Percentiles rank a stretch among this genome's conserved stretches.
Evolutionary conservation across 208 protist species (phyloP).

Genomic region (Trypanosoma theileri): DNA sequence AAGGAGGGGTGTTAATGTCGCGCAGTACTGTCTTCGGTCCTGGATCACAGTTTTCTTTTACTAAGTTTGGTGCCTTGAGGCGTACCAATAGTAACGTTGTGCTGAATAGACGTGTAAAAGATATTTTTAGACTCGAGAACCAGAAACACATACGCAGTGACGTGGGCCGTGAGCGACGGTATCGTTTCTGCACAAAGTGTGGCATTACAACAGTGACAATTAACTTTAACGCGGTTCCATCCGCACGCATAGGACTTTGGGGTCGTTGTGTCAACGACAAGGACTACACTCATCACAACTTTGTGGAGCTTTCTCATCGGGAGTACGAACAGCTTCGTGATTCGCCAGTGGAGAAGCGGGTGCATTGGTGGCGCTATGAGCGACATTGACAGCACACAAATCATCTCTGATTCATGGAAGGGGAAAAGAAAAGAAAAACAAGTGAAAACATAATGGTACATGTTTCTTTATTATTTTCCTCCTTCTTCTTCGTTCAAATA

Average conservation of each 20-base stretch:
- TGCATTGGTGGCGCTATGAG: conserved; percentile 86
- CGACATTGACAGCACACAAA: conserved; percentile 1
- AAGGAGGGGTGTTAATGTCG: conserved; percentile 62
- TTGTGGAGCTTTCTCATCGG: conserved; percentile 62
- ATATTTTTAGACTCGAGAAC: conserved; percentile 79
- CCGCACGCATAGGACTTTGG: conserved; percentile 81
- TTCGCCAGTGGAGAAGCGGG: conserved; percentile 62
- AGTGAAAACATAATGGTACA: no score
- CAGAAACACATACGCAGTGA: conserved; percentile 82
- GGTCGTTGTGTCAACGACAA: conserved; percentile 74
- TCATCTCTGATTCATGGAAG: background rate
- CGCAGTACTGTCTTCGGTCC: conserved; percentile 77
- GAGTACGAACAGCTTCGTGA: conserved; percentile 80
- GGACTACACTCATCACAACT: conserved; percentile 89
- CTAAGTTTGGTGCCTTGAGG: conserved; percentile 76
- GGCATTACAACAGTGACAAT: conserved; percentile 87
- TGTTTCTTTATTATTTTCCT: background rate
- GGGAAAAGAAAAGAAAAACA: background rate
- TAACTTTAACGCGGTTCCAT: conserved; percentile 83
- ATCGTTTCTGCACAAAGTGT: conserved; percentile 79
- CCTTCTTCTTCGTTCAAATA: background rate
- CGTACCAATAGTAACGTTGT: conserved; percentile 20
- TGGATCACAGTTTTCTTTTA: conserved; percentile 82
- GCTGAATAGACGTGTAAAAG: conserved; percentile 73
- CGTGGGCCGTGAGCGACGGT: conserved; percentile 62